Conservation (phyloP, 2,329 filamentous ascomycete genomes). For the Aspergillus latus region DNA sequence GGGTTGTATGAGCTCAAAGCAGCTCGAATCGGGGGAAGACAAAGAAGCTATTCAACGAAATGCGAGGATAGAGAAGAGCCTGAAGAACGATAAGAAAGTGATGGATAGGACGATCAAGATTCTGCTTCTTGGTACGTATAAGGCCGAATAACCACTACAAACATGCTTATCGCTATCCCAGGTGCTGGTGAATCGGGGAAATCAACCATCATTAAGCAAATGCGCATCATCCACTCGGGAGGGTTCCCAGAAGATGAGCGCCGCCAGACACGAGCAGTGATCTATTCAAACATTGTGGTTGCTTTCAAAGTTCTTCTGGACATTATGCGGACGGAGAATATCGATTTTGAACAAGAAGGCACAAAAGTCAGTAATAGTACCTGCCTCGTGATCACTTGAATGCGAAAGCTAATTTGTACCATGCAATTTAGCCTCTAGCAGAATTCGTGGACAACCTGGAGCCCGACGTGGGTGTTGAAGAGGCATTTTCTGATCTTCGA, state of each 20-base stretch:
- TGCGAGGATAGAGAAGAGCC: constrained; percentile 77
- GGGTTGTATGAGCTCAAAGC: constrained; percentile 48
- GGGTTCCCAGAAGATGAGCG: constrained; percentile 88
- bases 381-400: not conserved
- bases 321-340: constrained; percentile 82
- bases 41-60: constrained; percentile 45
- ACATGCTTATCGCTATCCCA: constrained; percentile 38
- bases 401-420: constrained; percentile 16
- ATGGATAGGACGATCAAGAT: constrained; percentile 89
- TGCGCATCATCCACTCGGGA: constrained; percentile 94
- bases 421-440: constrained; percentile 66
- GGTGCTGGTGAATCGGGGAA: constrained; percentile 95
- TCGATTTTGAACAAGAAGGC: constrained; percentile 73
- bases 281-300: constrained; percentile 92
- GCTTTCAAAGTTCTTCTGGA: constrained; percentile 88
- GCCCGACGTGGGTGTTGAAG: constrained; percentile 74
- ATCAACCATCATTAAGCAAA: constrained; percentile 96
- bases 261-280: constrained; percentile 90
- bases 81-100: constrained; percentile 84
- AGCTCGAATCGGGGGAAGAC: constrained; percentile 37
- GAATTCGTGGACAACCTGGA: constrained; percentile 73
- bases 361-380: constrained; percentile 65
- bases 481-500: constrained; percentile 65
- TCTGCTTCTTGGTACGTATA: constrained; percentile 76
- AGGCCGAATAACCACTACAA: not conserved